phyloP scores from a whole-genome alignment of 768 basidiomycete species.

The Xerocomellus chrysenteron region DNA sequence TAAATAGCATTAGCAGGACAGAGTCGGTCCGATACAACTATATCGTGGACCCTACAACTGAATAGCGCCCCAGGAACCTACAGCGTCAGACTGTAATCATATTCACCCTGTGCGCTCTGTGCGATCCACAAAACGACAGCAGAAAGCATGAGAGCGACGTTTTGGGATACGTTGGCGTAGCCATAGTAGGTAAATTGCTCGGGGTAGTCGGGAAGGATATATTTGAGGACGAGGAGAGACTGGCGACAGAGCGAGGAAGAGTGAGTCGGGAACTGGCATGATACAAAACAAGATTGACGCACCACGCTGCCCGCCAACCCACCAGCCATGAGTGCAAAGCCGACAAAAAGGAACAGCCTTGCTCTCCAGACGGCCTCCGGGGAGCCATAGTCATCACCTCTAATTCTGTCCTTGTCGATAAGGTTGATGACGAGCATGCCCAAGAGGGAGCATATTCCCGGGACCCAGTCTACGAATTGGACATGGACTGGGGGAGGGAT shows the following conservation, averaged over 20 bases:
- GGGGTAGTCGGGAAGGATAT: conserved; percentile 68
- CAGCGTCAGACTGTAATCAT: conserved; percentile 88
- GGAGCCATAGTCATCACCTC: conserved; percentile 80
- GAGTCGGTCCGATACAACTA: neutral
- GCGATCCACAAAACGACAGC: conserved; percentile 90
- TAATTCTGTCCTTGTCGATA: conserved; percentile 90
- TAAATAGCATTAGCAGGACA: conserved; percentile 8
- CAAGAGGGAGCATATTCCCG: conserved; percentile 87
- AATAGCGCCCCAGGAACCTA: conserved; percentile 24
- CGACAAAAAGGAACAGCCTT: conserved; percentile 86
- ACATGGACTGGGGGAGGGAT: conserved; percentile 77
- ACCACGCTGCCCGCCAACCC: conserved; percentile 97
- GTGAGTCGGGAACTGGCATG: neutral
- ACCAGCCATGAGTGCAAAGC: conserved; percentile 97
- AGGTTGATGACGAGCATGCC: conserved; percentile 92
- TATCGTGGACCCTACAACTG: neutral
- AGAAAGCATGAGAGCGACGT: conserved; percentile 80
- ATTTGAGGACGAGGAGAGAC: conserved; percentile 90
- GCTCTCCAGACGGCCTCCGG: conserved; percentile 89
- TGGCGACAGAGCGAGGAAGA: conserved; percentile 29
- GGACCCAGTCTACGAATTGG: conserved; percentile 95
- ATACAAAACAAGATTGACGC: conserved; percentile 34
- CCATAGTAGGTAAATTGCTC: conserved; percentile 88
- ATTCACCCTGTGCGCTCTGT: conserved; percentile 81
- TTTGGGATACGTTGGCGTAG: conserved; percentile 94